A percentile compares a stretch with the other conserved stretches of the same genome.
Evolutionary conservation across 129 eudicot genomes (phyloP).

Genomic region (Chrysanthemum seticuspe): DNA sequence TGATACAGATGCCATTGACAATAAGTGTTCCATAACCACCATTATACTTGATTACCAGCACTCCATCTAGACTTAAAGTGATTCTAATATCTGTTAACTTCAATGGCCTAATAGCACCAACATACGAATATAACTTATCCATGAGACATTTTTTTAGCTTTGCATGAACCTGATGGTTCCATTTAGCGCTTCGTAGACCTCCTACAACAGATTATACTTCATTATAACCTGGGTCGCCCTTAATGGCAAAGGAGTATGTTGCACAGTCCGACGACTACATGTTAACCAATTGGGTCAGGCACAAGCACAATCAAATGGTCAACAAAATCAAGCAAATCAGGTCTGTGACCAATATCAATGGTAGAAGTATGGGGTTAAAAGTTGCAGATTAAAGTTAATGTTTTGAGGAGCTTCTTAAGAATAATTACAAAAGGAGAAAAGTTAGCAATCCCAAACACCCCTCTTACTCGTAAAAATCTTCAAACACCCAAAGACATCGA

Average conservation of each 20-base stretch:
- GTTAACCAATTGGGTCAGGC: conserved; percentile 57
- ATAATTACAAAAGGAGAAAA: too few relatives aligned
- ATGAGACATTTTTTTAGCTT: too few relatives aligned
- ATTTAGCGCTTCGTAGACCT: conserved; percentile 28
- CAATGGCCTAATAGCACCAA: conserved; percentile 46
- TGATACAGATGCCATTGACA: conserved; percentile 43
- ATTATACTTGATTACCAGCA: conserved; percentile 32
- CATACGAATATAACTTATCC: conserved; percentile 23
- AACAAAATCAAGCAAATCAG: conserved; percentile 61
- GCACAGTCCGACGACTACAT: conserved; percentile 57
- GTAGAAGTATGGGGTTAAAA: too few relatives aligned
- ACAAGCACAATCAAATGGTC: conserved; percentile 67
- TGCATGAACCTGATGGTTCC: too few relatives aligned
- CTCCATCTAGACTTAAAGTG: conserved; percentile 29
- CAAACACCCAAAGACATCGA: not conserved
- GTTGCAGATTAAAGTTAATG: too few relatives aligned
- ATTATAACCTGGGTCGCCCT: conserved; percentile 41
- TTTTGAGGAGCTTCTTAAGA: too few relatives aligned
- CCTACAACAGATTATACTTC: conserved; percentile 46
- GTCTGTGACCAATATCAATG: too few relatives aligned
- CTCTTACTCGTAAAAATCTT: too few relatives aligned
- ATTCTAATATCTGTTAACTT: conserved; percentile 30
- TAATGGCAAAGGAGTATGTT: conserved; percentile 41
- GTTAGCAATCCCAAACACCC: not conserved
- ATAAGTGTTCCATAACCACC: conserved; percentile 38